phyloP scores from a whole-genome alignment of 1,139 yeast genomes.

The Protomyces inundatus region DNA sequence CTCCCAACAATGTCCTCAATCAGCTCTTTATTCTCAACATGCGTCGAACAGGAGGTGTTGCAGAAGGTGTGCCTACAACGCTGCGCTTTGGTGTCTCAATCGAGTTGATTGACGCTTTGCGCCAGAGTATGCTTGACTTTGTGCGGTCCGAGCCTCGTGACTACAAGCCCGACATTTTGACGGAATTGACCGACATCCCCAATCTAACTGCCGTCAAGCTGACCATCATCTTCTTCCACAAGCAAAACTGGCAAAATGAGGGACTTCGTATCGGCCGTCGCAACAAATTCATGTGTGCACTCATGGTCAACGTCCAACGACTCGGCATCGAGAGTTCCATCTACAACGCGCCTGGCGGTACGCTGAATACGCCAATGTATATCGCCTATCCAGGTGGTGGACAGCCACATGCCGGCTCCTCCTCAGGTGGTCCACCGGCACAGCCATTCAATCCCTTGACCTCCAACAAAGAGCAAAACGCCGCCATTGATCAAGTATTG shows the following conservation, averaged over 20 bases:
- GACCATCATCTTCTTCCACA: slow-evolving; percentile 37
- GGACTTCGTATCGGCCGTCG: slow-evolving; percentile 31
- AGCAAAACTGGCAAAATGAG: slow-evolving; percentile 41
- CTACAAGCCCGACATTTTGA: slow-evolving; percentile 38
- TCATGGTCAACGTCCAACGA: slow-evolving; percentile 28
- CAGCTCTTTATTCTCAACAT: slow-evolving; percentile 42
- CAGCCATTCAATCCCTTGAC: slow-evolving; percentile 19
- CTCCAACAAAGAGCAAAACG: slow-evolving; percentile 18
- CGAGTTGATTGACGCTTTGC: slow-evolving; percentile 40
- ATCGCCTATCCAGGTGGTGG: slow-evolving; percentile 1
- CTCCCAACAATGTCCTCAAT: slow-evolving; percentile 42
- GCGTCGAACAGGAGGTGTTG: slow-evolving; percentile 41
- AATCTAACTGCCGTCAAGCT: slow-evolving; percentile 40
- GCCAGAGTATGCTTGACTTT: slow-evolving; percentile 37
- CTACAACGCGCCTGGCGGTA: slow-evolving; percentile 26
- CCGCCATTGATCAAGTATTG: neutral
- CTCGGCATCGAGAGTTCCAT: slow-evolving; percentile 26
- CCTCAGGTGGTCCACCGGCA: neutral
- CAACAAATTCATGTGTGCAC: slow-evolving; percentile 31
- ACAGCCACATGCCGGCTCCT: neutral
- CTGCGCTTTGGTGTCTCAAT: slow-evolving; percentile 39
- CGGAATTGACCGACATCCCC: slow-evolving; percentile 39
- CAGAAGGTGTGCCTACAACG: slow-evolving; percentile 30
- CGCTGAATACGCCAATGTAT: slow-evolving; percentile 26
- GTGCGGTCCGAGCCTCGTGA: slow-evolving; percentile 40